Base-by-base conservation (phyloP, 2,329 filamentous ascomycete species). In the Fusarium pseudograminearum region DNA sequence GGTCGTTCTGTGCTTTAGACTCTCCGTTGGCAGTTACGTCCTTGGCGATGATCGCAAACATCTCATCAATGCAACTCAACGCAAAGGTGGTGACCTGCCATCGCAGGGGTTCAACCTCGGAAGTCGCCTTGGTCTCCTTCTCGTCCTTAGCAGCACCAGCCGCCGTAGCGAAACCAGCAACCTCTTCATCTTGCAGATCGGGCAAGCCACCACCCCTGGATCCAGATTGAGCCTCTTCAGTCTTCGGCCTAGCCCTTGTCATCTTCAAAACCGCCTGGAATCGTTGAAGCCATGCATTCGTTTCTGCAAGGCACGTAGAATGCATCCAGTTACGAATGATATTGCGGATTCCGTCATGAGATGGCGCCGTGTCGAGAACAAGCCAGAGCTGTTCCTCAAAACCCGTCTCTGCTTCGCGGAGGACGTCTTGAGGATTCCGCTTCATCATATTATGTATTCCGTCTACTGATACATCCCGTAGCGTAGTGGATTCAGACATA, bases 61-160 rank as follows among this genome's bases (percentile, higher is more conserved):
- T 88, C 69, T 97, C 93, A 69, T 89, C 91, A 45, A 99, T 85
- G 76, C 94, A 94, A 71, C 91, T 89, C 88, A 99, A 94, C 15
- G 94, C 94, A 80, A 98, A 98, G 3, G 94, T 94, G 34, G 93
- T 90, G 9, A 97, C 95, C 78, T 99, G 96, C 96, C 96, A 99
- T 71, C 94, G 90, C 65, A 99, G 84, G 16, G 96, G 88, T 78
- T 99, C 96, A 73, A 97, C 94, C 22, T 94, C 90, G 11, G 90
- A 82, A 26, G 76, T 68, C 28, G 81, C 82, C 57, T 81, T 79
- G 9, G 78, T 77, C 26, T 84, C 80, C 46, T 89, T 88, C 40
- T 86, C 85, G 51, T 91, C 87, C 50, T 87, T 87, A 7, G 80
- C 83, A 5, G 83, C 86, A 28, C 89, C 90, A 30, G 86, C 86